Percentiles rank a stretch among this genome's conserved stretches.
Evolutionary conservation across 2,329 filamentous ascomycete species (phyloP).

Genomic region (Cryphonectria parasitica): DNA sequence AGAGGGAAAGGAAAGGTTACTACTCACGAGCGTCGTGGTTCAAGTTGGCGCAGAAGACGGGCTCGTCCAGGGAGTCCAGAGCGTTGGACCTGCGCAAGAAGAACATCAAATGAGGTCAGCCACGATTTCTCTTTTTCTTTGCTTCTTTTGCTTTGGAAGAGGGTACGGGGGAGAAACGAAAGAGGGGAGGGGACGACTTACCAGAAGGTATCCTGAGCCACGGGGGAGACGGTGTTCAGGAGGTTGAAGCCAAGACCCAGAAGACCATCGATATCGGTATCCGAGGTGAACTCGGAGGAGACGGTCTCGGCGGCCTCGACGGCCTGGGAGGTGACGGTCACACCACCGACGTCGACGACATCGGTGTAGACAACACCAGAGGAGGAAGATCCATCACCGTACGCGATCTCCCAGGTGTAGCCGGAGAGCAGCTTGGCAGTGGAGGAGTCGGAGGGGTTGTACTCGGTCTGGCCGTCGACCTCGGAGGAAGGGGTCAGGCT

Average conservation of each 20-base stretch:
- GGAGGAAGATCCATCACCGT: conserved; percentile 66
- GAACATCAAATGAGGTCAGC: neutral
- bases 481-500: conserved; percentile 52
- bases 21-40: conserved; percentile 41
- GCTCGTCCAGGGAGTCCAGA: conserved; percentile 35
- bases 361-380: conserved; percentile 67
- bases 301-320: conserved; percentile 65
- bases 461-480: conserved; percentile 57
- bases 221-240: conserved; percentile 62
- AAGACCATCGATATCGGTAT: conserved; percentile 44
- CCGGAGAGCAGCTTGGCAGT: conserved; percentile 47
- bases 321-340: conserved; percentile 63
- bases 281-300: conserved; percentile 46
- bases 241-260: conserved; percentile 64
- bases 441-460: conserved; percentile 51
- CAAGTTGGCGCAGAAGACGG: conserved; percentile 42
- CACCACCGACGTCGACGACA: conserved; percentile 62
- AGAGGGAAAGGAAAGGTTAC: neutral
- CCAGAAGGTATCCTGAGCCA: conserved; percentile 50
- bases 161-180: conserved; percentile 28
- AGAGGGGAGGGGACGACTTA: conserved; percentile 36
- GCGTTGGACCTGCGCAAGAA: conserved; percentile 39
- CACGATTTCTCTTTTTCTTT: neutral
- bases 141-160: no score
- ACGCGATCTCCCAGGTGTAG: conserved; percentile 59